Percentiles rank a stretch among this genome's conserved stretches.
These are phyloP conservation scores for Eimeria falciformis DNA, from an alignment of 169 alveolate genomes.

Conservation along the genomic window DNA sequence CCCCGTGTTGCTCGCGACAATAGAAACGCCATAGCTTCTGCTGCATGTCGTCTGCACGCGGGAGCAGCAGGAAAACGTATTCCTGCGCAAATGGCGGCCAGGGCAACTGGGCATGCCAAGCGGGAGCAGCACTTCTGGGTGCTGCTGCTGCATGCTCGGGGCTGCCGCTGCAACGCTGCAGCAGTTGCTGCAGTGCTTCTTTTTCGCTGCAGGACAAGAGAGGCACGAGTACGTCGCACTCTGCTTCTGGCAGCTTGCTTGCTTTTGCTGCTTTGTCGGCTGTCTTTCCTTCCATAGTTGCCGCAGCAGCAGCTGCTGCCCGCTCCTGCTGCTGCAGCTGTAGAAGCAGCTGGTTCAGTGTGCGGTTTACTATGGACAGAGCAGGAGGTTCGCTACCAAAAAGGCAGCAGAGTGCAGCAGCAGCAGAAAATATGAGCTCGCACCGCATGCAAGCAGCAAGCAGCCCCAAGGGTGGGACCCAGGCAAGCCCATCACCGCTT, in stretches of 20 bases:
- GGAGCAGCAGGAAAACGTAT: neutral
- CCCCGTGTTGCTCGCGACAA: constrained; percentile 61
- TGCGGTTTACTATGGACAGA: constrained; percentile 50
- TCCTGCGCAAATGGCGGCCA: constrained; percentile 72
- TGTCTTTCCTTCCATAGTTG: neutral
- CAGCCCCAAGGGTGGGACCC: constrained; percentile 56
- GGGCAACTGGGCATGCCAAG: constrained; percentile 35
- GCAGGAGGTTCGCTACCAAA: constrained; percentile 52
- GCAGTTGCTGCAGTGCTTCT: constrained; percentile 48
- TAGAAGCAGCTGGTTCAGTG: constrained; percentile 37
- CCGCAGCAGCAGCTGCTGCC: constrained; percentile 36
- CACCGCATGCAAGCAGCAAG: constrained; percentile 70
- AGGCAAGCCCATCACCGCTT: constrained; percentile 22
- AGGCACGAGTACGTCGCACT: constrained; percentile 54
- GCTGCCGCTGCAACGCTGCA: constrained; percentile 1
- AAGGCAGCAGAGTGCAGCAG: constrained; percentile 57
- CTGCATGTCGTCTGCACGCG: neutral
- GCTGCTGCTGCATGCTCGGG: neutral
- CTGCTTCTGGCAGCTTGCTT: constrained; percentile 34
- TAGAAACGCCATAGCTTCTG: constrained; percentile 44
- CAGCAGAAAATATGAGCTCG: constrained; percentile 49
- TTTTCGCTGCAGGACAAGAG: constrained; percentile 63
- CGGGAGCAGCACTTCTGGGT: neutral
- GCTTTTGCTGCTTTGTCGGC: neutral
- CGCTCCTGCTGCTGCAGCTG: constrained; percentile 64